phyloP scores from a whole-genome alignment of 2,329 filamentous ascomycete genomes.

The Trichoderma lentiforme region DNA sequence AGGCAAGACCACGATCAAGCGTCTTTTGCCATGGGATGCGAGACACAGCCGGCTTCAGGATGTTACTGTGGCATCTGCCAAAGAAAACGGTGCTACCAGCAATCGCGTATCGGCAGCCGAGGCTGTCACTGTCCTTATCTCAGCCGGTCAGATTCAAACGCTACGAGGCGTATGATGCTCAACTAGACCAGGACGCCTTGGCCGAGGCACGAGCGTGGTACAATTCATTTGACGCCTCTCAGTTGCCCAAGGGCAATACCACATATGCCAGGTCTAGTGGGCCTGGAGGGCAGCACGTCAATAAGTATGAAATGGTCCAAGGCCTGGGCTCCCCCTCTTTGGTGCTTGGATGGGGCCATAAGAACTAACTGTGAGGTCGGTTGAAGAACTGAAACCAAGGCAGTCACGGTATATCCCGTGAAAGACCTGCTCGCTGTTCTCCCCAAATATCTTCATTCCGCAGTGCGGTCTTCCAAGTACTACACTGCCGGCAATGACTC shows the following conservation, averaged over 20 bases:
- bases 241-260: slow-evolving; percentile 50
- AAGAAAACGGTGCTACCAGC: neutral
- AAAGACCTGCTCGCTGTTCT: slow-evolving; percentile 44
- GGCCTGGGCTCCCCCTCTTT: neutral
- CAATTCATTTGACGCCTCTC: slow-evolving; percentile 40
- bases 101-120: neutral
- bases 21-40: neutral
- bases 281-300: slow-evolving; percentile 60
- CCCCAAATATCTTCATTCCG: slow-evolving; percentile 46
- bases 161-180: slow-evolving; percentile 48
- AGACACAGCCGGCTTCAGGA: neutral
- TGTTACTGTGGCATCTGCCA: neutral
- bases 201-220: slow-evolving; percentile 52
- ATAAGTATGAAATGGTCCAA: slow-evolving; percentile 46
- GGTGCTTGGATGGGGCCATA: slow-evolving; percentile 26
- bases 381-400: slow-evolving; percentile 58
- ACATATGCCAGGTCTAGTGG: slow-evolving; percentile 58
- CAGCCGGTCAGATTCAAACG: slow-evolving; percentile 30
- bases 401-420: slow-evolving; percentile 51
- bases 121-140: neutral
- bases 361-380: slow-evolving; percentile 39
- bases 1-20: neutral
- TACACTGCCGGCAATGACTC: slow-evolving; percentile 51
- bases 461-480: slow-evolving; percentile 52
- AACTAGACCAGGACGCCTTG: slow-evolving; percentile 49